Evolutionary conservation across 371 early-diverging fungal species (phyloP).

Genomic region (Phascolomyces articulosus): DNA sequence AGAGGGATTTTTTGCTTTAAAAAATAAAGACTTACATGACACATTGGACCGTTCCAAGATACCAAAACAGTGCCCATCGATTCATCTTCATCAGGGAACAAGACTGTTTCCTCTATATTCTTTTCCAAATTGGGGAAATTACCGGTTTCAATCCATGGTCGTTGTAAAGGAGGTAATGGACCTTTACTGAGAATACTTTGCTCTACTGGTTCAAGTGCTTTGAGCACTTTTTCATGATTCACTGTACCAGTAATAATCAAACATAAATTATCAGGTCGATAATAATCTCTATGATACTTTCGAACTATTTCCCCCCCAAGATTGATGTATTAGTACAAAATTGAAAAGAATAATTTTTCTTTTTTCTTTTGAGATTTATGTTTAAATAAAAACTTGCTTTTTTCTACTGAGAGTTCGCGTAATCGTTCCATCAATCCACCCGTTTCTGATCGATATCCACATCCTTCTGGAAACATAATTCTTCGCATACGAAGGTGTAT

Average conservation of each 20-base stretch:
- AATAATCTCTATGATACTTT: constrained; percentile 63
- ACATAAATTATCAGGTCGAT: constrained; percentile 73
- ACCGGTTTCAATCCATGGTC: constrained; percentile 69
- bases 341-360: not conserved
- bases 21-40: constrained; percentile 47
- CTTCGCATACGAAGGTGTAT: constrained; percentile 56
- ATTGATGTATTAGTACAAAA: no score
- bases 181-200: constrained; percentile 63
- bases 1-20: no score
- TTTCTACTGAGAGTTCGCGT: constrained; percentile 65
- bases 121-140: constrained; percentile 53
- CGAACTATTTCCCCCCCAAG: no score
- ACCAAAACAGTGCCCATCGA: constrained; percentile 65
- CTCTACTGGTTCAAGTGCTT: constrained; percentile 59
- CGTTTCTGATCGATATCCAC: constrained; percentile 71
- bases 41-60: constrained; percentile 66
- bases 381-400: constrained; percentile 63
- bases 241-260: constrained; percentile 66
- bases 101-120: constrained; percentile 52
- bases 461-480: constrained; percentile 62
- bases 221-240: constrained; percentile 50
- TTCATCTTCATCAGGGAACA: constrained; percentile 75
- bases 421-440: constrained; percentile 72
- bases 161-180: constrained; percentile 52
- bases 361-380: constrained; percentile 1